Evolutionary conservation across 805 yeast species (phyloP).

Genomic region (Ogataea allantospora): DNA sequence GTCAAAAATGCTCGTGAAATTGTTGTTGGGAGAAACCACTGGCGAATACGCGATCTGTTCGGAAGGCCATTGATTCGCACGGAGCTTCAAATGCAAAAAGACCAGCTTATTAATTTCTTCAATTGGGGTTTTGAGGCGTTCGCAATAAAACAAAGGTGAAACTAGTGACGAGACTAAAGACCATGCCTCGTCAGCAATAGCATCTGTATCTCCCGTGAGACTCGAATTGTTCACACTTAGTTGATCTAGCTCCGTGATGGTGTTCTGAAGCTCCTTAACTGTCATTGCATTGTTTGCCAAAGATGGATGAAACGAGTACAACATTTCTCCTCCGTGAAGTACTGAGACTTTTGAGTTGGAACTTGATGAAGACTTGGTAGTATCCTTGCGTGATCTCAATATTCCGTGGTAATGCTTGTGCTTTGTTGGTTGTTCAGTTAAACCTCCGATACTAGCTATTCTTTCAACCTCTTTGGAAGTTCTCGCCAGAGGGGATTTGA

Average conservation of each 20-base stretch:
- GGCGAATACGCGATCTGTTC: conserved; percentile 13
- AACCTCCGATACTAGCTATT: conserved; percentile 26
- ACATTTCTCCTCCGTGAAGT: conserved; percentile 33
- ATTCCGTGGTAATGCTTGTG: conserved; percentile 32
- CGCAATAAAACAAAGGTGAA: conserved; percentile 49
- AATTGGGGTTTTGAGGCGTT: conserved; percentile 47
- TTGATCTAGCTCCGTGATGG: conserved; percentile 32
- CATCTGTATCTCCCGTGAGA: conserved; percentile 37
- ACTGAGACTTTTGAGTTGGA: conserved; percentile 36
- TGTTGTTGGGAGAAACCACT: conserved; percentile 8
- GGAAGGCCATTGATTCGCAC: conserved; percentile 15
- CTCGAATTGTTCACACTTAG: conserved; percentile 27
- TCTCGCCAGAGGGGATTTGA: conserved; percentile 31
- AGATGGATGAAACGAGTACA: conserved; percentile 38
- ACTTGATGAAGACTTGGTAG: conserved; percentile 36
- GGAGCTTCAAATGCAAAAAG: conserved; percentile 31
- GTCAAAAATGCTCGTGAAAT: conserved; percentile 2
- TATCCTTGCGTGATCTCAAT: conserved; percentile 31
- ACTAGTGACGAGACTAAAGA: conserved; percentile 41
- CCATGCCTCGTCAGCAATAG: conserved; percentile 51
- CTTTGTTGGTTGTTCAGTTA: conserved; percentile 15
- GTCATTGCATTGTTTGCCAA: conserved; percentile 26
- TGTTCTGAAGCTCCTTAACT: conserved; percentile 30
- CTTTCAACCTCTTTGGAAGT: conserved; percentile 34
- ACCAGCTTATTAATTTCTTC: conserved; percentile 57